Base-by-base conservation (phyloP, 2,329 filamentous ascomycete genomes). In the Microdochium nivale region DNA sequence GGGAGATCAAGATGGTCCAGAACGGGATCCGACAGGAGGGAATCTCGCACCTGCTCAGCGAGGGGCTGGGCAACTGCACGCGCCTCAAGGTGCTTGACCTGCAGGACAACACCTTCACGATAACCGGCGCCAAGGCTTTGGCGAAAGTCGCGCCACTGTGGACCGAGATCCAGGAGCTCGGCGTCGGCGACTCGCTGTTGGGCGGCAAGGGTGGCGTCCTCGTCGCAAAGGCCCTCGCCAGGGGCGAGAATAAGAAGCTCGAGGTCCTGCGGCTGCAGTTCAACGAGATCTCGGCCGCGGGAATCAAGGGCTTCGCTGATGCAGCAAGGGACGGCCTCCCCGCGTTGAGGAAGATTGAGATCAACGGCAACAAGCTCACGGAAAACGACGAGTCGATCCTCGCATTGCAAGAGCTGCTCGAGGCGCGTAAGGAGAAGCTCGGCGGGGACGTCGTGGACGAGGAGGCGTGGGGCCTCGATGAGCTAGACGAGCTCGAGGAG, bases 1-100 rank as follows among this genome's bases (percentile, higher is more conserved):
- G 86, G 70, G 84, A 84, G 53, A 82, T 99, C 60, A 95, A 92
- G 77, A 97, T 99, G 94, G 90, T 95, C 25, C 94, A 97, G 71
- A 97, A 99, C 67, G 94, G 94, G 50, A 99, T 99, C 60, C 82
- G 94, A 44, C 89, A 92, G 65, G 90, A 97, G 69, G 94, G 94
- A 54, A 94, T 97, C 63, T 84, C 84, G 48, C 80, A 86, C 58
- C 76, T 99, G 52, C 74, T 99, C 57, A 84, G 81, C 54, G 77
- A 91, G 50, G 94, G 94, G 55, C 77, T 99, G 50, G 81, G 78
- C 57, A 78, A 88, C 61, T 82, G 89, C 49, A 76, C 74, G 30
- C 73, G 76, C 46, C 78, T 99, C 51, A 77, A 85, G 65, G 80
- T 90, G 14, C 73, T 99, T 50, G 94, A 99, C 72, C 75, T 99